Evolutionary conservation across 352 stramenopile genomes (phyloP).

Genomic region (Phytophthora litchii): DNA sequence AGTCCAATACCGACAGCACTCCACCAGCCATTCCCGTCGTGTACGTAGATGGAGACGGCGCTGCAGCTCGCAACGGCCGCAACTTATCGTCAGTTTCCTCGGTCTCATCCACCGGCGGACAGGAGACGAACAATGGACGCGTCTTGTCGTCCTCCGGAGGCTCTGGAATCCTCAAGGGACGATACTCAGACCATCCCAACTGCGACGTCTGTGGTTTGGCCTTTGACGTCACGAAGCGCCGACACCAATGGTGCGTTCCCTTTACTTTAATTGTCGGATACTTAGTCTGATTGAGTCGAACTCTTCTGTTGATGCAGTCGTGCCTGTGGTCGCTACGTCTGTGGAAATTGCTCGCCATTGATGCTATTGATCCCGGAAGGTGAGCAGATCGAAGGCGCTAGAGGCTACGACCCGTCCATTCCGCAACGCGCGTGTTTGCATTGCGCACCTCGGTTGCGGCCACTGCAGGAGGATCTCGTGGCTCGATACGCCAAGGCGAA

Average conservation of each 20-base stretch:
- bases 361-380: conserved; percentile 61
- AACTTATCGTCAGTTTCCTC: conserved; percentile 19
- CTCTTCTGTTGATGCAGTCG: conserved; percentile 36
- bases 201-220: conserved; percentile 65
- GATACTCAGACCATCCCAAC: conserved; percentile 69
- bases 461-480: conserved; percentile 57
- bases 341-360: conserved; percentile 62
- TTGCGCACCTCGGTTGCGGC: conserved; percentile 52
- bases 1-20: conserved; percentile 5
- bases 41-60: conserved; percentile 29
- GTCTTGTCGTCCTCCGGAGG: conserved; percentile 14
- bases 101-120: conserved; percentile 11
- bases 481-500: conserved; percentile 48
- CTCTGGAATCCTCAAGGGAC: conserved; percentile 43
- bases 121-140: conserved; percentile 9
- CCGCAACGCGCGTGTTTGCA: conserved; percentile 67
- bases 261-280: not conserved
- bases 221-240: conserved; percentile 67
- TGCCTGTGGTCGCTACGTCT: conserved; percentile 58
- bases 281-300: not conserved
- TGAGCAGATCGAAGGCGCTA: conserved; percentile 50
- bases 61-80: conserved; percentile 8
- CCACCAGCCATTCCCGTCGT: conserved; percentile 34
- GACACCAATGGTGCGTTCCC: conserved; percentile 60
- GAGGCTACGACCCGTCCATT: conserved; percentile 56